Evolutionary conservation across 73 alveolate genomes (phyloP), one percentile per base, ranked within the genome.

Genomic region (Paramecium bursaria): DNA sequence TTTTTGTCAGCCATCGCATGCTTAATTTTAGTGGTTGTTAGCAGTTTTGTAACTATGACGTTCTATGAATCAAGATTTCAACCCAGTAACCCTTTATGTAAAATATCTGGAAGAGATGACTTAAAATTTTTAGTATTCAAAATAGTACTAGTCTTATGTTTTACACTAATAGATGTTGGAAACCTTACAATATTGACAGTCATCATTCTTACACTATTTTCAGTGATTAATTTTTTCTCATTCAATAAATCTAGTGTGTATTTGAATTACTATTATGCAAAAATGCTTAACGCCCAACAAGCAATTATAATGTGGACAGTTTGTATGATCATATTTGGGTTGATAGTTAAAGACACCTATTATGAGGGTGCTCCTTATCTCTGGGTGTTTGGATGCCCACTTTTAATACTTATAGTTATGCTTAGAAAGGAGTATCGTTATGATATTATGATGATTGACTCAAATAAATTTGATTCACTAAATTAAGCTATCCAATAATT

Each of bases 381-480:
- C 7, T 79, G 89, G 89, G 67, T 79, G 13, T 53, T 79, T 39
- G 89, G 89, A 1, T 49, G 75, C 46, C 89, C 89, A 39, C 46
- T 79, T 49, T 55, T 79, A 46, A 7, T 79, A 6, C 22, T 79
- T 27, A 79, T 79, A 22, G 89, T 79, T 17, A 39, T 79, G 51
- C 19, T 79, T 14, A 19, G 89, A 54, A 79, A 73, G 17, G 89
- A 79, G 54, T 79, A 79, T 22, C 54, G 89, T 35, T 79, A 79
- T 54, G 89, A 79, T 17, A 53, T 79, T 0, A 79, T 79, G 89
- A 79, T 79, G 89, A 73, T 79, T 15, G 89, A 79, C 14, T 79
- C 89, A 21, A 79, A 79, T 54, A 79, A 79, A 39, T 79, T 79
- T 44, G 89, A 79, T 54, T 79, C 89, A 3, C 74, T 79, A 5